Evolutionary conservation across 306 rosid species (phyloP), one percentile per base, ranked within the genome.

Genomic region (Sicyos baderoa): DNA sequence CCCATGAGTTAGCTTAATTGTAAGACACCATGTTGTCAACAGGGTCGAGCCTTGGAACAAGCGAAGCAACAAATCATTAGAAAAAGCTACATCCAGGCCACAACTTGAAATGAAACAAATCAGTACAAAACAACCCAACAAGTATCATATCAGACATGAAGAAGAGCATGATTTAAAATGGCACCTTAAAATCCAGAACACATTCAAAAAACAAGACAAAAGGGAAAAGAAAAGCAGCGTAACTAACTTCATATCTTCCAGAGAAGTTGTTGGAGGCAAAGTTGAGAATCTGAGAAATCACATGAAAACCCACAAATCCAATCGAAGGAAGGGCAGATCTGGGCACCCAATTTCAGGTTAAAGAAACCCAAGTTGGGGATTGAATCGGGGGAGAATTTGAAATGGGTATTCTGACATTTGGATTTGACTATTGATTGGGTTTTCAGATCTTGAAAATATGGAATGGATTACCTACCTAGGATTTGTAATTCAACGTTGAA

Each of bases 181-280:
- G 14, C 61, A 9, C 13, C 27, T 2, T 35, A n/a, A 63, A 19
- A 37, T 63, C 21, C 53, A 42, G 17, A 42, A 40, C 70, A 42
- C 10, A 64, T 64, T 37, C 48, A 50, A 37, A 40, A 62, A 40
- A 55, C 35, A 27, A 42, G 49, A 37, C 9, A 10, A 63, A 18
- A 63, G 14, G 7, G 63, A 16, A 25, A 6, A 62, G 45, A 53
- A 64, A 44, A 64, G 17, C 5, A 25, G 9, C 17, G 23, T 32
- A 19, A 42, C 70, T 64, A 64, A 64, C 70, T 64, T 64, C 70
- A 64, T 64, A 4, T 44, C 53, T 64, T 64, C 70, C 53, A 64
- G 53, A 48, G 9, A 42, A 19, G 5, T 64, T 40, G 29, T 25
- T 1, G 5, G 37, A 32, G 4, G 0, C 37, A 32, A 5, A 32